These are phyloP conservation scores for Tetrapyrgos nigripes DNA, from an alignment of 1,284 basidiomycete species.

Conservation along the genomic window DNA sequence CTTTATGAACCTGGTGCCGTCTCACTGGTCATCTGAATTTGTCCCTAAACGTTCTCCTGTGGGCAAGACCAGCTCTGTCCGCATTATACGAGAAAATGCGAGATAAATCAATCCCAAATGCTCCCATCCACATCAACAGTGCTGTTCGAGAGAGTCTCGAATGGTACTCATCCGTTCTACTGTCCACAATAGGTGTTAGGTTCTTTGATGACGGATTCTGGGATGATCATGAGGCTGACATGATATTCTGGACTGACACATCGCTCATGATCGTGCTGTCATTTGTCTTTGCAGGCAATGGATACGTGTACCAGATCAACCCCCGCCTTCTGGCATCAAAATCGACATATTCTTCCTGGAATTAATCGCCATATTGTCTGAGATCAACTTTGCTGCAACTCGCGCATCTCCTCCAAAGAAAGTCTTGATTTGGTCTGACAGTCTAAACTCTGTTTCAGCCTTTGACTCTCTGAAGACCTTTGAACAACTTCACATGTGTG, in stretches of 20 bases:
- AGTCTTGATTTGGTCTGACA: conserved; percentile 2
- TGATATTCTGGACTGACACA: conserved; percentile 26
- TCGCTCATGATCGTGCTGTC: conserved; percentile 15
- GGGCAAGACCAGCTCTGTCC: conserved; percentile 22
- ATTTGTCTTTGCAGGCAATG: conserved; percentile 14
- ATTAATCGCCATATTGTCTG: conserved; percentile 20
- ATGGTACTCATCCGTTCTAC: conserved; percentile 19
- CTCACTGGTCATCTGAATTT: conserved; percentile 10
- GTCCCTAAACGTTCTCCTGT: conserved; percentile 11
- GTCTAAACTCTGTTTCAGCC: conserved; percentile 7
- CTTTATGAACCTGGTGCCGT: conserved; percentile 12
- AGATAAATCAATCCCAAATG: conserved; percentile 20
- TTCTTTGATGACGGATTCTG: conserved; percentile 23
- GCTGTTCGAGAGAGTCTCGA: conserved; percentile 18
- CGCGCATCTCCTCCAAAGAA: neutral
- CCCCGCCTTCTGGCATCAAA: neutral
- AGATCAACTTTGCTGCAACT: too few relatives aligned
- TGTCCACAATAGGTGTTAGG: conserved; percentile 16
- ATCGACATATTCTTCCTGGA: conserved; percentile 28
- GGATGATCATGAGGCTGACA: conserved; percentile 21
- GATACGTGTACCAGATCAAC: conserved; percentile 16
- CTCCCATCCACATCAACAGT: conserved; percentile 17
- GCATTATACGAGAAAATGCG: too few relatives aligned
- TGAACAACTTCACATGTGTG: too few relatives aligned
- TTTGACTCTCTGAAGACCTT: too few relatives aligned